A percentile compares a stretch with the other conserved stretches of the same genome.
Evolutionary conservation across 2,329 filamentous ascomycete genomes (phyloP).

Genomic region (Fusarium euwallaceae): DNA sequence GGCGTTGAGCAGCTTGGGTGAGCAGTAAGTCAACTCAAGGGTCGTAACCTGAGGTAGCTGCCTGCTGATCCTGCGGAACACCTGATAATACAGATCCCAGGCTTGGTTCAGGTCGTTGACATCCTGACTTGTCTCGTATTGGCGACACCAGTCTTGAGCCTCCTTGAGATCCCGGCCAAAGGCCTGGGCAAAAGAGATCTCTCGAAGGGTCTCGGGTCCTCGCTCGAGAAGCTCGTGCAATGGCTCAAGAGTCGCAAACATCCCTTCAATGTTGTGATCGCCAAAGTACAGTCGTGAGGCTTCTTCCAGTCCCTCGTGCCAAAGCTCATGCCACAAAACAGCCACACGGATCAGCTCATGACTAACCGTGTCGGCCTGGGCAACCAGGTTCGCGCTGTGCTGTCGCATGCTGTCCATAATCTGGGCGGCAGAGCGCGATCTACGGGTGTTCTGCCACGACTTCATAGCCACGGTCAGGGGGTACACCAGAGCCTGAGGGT

Average conservation of each 20-base stretch:
- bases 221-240: slow-evolving; percentile 92
- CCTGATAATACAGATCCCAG: slow-evolving; percentile 99
- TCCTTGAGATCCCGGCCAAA: slow-evolving; percentile 96
- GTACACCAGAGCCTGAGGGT: slow-evolving; percentile 97
- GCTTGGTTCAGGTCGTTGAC: slow-evolving; percentile 96
- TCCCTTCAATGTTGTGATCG: slow-evolving; percentile 96
- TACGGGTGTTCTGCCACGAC: slow-evolving; percentile 82
- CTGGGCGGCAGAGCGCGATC: slow-evolving; percentile 87
- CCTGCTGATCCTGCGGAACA: slow-evolving; percentile 94
- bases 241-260: slow-evolving; percentile 92
- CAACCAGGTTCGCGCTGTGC: slow-evolving; percentile 91
- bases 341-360: slow-evolving; percentile 97
- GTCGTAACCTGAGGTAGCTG: slow-evolving; percentile 94
- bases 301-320: slow-evolving; percentile 98
- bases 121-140: slow-evolving; percentile 90
- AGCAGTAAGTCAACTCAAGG: slow-evolving; percentile 96
- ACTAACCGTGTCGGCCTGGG: slow-evolving; percentile 95
- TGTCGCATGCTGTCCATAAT: slow-evolving; percentile 99
- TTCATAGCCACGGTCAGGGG: slow-evolving; percentile 98
- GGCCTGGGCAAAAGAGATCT: slow-evolving; percentile 97
- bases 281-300: slow-evolving; percentile 97
- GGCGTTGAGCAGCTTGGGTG: slow-evolving; percentile 88
- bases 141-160: slow-evolving; percentile 94
- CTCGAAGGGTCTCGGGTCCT: slow-evolving; percentile 91
- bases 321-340: slow-evolving; percentile 98